These are phyloP conservation scores for Arthroderma sp. DNA, from an alignment of 2,329 filamentous ascomycete species.

Conservation along the genomic window DNA sequence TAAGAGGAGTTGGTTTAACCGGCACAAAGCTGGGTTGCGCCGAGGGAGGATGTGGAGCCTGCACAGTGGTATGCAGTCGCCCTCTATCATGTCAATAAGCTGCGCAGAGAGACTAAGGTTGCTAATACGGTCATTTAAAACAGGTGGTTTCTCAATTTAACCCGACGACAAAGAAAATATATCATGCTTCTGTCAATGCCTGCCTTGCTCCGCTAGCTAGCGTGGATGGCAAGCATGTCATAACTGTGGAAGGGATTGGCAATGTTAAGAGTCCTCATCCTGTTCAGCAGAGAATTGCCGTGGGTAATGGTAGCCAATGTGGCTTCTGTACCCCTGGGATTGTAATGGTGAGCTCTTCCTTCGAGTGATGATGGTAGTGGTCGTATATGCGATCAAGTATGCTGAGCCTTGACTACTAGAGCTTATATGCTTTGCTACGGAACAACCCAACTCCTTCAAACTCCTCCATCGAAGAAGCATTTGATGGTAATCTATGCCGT, in stretches of 20 bases:
- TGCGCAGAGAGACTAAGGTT: not conserved
- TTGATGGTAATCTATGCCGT: constrained; percentile 89
- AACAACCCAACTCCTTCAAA: constrained; percentile 68
- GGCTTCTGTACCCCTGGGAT: constrained; percentile 96
- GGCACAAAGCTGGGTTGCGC: constrained; percentile 95
- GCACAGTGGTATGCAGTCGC: constrained; percentile 56
- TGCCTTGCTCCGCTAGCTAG: constrained; percentile 87
- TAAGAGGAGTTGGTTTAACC: constrained; percentile 82
- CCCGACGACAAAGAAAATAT: constrained; percentile 80
- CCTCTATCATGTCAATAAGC: not conserved
- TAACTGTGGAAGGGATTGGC: constrained; percentile 93
- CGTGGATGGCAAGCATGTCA: constrained; percentile 93
- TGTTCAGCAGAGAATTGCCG: constrained; percentile 78
- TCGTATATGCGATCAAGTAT: not conserved
- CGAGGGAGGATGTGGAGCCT: constrained; percentile 92
- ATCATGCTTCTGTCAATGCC: constrained; percentile 93
- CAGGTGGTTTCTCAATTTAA: constrained; percentile 81
- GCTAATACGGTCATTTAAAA: not conserved
- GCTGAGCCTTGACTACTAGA: constrained; percentile 34
- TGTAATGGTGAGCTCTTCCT: constrained; percentile 52
- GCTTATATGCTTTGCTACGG: constrained; percentile 78
- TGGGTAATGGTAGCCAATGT: constrained; percentile 83
- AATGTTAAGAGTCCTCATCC: constrained; percentile 78
- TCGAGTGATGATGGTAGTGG: not conserved
- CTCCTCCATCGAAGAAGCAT: constrained; percentile 84